Conservation (phyloP, 2,329 filamentous ascomycete species). For the Neonectria punicea region DNA sequence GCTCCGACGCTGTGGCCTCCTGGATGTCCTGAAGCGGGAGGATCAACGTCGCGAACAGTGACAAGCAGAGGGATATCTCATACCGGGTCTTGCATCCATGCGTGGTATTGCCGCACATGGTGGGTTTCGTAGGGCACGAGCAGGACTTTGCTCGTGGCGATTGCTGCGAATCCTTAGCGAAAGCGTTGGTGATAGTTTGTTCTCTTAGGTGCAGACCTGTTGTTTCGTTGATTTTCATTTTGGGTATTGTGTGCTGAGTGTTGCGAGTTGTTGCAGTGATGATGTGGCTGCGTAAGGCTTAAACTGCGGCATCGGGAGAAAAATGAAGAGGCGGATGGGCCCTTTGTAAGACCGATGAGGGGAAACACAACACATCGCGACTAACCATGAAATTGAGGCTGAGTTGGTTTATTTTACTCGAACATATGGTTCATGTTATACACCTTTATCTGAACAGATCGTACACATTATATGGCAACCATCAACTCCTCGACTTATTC, state of each 20-base stretch:
- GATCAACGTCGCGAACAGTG: neutral
- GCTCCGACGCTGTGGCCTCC: constrained; percentile 87
- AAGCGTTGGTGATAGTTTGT: neutral
- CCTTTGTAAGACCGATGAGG: neutral
- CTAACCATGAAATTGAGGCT: constrained; percentile 5
- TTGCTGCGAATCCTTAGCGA: constrained; percentile 58
- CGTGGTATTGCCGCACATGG: constrained; percentile 86
- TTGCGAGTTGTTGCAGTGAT: constrained; percentile 23
- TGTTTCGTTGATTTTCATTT: constrained; percentile 58
- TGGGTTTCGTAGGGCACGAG: constrained; percentile 85
- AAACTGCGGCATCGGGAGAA: constrained; percentile 23
- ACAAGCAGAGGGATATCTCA: neutral
- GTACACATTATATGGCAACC: constrained; percentile 13
- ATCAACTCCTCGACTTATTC: constrained; percentile 3
- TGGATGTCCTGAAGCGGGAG: constrained; percentile 71
- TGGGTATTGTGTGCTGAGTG: constrained; percentile 16
- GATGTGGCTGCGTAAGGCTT: constrained; percentile 16
- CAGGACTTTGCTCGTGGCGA: constrained; percentile 73
- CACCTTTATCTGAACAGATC: constrained; percentile 4
- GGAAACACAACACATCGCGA: neutral
- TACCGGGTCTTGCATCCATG: constrained; percentile 90
- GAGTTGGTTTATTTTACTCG: constrained; percentile 22
- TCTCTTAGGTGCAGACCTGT: constrained; percentile 49
- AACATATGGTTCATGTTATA: constrained; percentile 18
- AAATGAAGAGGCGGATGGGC: neutral